Base-by-base conservation (phyloP, 1,139 yeast species). In the Debaryomyces nepalensis region DNA sequence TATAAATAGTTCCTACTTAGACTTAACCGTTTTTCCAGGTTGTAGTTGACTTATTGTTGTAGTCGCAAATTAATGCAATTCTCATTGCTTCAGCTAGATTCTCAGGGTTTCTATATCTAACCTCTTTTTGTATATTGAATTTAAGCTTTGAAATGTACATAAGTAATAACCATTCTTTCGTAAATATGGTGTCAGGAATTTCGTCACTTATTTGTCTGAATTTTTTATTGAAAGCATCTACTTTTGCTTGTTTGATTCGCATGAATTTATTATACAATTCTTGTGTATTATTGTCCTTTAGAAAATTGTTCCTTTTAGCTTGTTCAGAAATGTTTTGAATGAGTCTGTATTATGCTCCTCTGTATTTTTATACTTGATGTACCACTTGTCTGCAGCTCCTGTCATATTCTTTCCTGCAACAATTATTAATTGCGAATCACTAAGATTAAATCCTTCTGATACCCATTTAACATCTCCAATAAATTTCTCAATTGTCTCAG, bases 31-130 rank as follows among this genome's bases (percentile, higher is more conserved):
- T n/a, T n/a, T n/a, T n/a, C n/a, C n/a, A n/a, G n/a, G n/a, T n/a
- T n/a, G n/a, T n/a, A n/a, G n/a, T n/a, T n/a, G n/a, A n/a, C n/a
- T n/a, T n/a, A n/a, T n/a, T n/a, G n/a, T n/a, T n/a, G n/a, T n/a
- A n/a, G n/a, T n/a, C n/a, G n/a, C n/a, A 26, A 5, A 11, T 21
- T 26, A 26, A 26, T n/a, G 29, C 29, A 12, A 26, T 26, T 26
- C 29, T 26, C 29, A 26, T 26, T 7, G 29, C 29, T 26, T 26
- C 29, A n/a, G 8, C 29, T 26, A 26, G 11, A 26, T 26, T 11
- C 9, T 26, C 6, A 9, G 29, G 29, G 6, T 26, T 26, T 26
- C 29, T 26, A 12, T 12, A 26, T 26, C 11, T 26, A 5, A 26
- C 29, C 6, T 26, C 29, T 26, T 12, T 6, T 21, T 26, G 8